phyloP scores from a whole-genome alignment of 495 filamentous ascomycete species.

The Copromyces sp. region DNA sequence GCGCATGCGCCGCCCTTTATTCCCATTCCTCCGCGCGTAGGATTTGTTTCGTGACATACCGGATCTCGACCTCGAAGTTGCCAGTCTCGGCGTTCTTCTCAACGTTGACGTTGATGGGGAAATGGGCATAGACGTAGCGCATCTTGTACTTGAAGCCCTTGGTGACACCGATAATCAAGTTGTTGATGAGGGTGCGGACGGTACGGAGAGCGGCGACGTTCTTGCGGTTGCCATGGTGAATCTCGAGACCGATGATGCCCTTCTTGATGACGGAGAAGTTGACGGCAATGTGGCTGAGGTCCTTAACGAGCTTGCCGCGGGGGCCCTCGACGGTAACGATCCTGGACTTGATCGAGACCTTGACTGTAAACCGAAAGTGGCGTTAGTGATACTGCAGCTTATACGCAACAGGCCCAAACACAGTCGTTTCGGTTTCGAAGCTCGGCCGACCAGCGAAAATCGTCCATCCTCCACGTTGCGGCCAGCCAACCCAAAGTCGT shows the following conservation, averaged over 20 bases:
- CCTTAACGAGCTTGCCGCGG: constrained; percentile 89
- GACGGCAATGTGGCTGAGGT: constrained; percentile 90
- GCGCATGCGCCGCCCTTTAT: neutral
- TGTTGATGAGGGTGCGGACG: constrained; percentile 94
- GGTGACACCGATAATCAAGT: constrained; percentile 95
- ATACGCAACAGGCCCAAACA: constrained; percentile 2
- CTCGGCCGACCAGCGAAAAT: neutral
- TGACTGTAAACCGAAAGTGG: constrained; percentile 51
- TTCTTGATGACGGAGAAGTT: constrained; percentile 79
- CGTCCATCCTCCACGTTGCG: neutral
- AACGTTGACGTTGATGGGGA: constrained; percentile 99
- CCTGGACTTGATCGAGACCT: constrained; percentile 90
- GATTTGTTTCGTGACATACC: constrained; percentile 49
- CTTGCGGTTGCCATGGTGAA: constrained; percentile 96
- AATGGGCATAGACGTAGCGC: constrained; percentile 99
- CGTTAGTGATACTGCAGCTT: neutral
- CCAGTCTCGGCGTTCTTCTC: constrained; percentile 93
- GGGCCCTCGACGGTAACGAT: constrained; percentile 93
- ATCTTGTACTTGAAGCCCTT: constrained; percentile 99
- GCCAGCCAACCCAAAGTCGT: neutral
- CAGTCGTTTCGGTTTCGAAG: neutral
- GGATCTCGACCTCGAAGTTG: constrained; percentile 85
- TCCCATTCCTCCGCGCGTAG: neutral
- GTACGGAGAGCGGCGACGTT: constrained; percentile 95
- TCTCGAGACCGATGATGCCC: constrained; percentile 82